Evolutionary conservation across 148 eudicot genomes (phyloP), one percentile per base, ranked within the genome.

Genomic region (Polygonum aviculare): DNA sequence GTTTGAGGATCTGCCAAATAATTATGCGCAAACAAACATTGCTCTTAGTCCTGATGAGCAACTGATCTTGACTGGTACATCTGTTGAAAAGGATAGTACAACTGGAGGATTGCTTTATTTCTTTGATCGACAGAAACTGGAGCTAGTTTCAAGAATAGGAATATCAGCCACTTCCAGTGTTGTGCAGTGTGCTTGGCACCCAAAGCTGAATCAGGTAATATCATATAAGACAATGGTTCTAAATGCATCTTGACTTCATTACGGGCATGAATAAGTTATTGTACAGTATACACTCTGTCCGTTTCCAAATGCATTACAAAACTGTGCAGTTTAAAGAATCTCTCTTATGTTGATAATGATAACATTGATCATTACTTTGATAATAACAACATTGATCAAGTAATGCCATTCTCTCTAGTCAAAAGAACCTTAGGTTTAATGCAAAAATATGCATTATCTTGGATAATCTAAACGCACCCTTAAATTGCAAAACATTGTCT

Each of bases 111-210:
- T 92, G 83, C 79, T 95, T 72, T 95, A 92, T 82, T 87, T 92
- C 65, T 95, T 69, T 85, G 97, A 92, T 77, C 82, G 96, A 57
- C 80, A 77, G 73, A 95, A 92, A 79, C 90, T 95, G 51, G 96
- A 92, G 81, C 83, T 95, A 62, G 91, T 90, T 10, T 95, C 98
- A 65, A 87, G 86, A 79, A 85, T 95, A 76, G 98, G 98, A 82
- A 90, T 95, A 80, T 92, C 98, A 52, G 89, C 94, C 7, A 78
- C 90, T 55, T 80, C 80, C 79, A 95, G 98, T 79, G 98, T 95
- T 70, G 97, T 95, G 62, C 98, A 95, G 80, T 95, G 97, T 84
- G 92, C 87, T 80, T 95, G 98, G 98, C 98, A 95, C 83, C 94
- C 97, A 36, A 92, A 87, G 83, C 77, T 95, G 76, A 95, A 95